Evolutionary conservation across 305 asterid species (phyloP).

Genomic region (Solanum aculeatissimum): DNA sequence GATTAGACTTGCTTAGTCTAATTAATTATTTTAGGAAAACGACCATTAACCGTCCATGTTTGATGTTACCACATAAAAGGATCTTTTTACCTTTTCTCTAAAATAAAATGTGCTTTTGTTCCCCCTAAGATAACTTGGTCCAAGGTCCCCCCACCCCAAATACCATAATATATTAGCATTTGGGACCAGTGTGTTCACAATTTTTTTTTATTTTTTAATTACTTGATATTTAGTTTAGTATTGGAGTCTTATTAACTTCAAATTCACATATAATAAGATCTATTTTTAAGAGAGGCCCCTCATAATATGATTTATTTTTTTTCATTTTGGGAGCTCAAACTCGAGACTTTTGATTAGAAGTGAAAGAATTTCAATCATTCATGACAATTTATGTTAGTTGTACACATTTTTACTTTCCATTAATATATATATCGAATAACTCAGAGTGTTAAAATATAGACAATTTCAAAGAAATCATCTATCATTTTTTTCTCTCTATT

Average conservation of each 20-base stretch:
- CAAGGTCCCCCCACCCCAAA: too few species aligned
- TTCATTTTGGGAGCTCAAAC: too few species aligned
- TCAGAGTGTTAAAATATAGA: neutral
- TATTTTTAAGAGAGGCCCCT: too few species aligned
- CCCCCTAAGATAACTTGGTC: neutral
- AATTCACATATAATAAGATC: too few species aligned
- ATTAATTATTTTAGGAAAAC: neutral
- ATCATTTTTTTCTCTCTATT: neutral
- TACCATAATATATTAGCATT: neutral
- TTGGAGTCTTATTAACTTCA: too few species aligned
- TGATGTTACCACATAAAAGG: neutral
- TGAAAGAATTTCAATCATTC: neutral
- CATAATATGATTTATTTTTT: too few species aligned
- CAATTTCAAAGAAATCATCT: neutral
- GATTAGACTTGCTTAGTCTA: neutral
- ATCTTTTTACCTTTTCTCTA: neutral
- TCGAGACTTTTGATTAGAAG: too few species aligned
- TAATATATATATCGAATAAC: neutral
- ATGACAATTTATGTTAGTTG: rapidly evolving
- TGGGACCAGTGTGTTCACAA: neutral
- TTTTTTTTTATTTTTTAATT: neutral
- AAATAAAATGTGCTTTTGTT: neutral
- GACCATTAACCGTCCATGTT: neutral
- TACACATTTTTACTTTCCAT: neutral
- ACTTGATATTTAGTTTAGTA: too few species aligned